Evolutionary conservation across 2,329 filamentous ascomycete species (phyloP), one percentile per base, ranked within the genome.

Genomic region (Aspergillus hiratsukae): DNA sequence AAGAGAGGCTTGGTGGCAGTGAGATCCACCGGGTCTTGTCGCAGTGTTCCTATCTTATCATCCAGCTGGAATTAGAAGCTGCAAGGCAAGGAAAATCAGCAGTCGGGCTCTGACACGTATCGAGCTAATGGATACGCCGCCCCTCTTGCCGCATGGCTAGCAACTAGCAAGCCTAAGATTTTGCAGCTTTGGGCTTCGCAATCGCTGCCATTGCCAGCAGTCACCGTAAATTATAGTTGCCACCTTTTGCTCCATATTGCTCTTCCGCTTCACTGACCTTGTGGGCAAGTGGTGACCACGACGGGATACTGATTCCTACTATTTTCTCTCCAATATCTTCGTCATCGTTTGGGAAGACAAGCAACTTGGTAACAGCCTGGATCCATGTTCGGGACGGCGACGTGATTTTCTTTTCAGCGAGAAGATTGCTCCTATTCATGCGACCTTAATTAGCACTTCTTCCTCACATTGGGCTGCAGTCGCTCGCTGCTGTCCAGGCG

Each of bases 101-200:
- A 63, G 63, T 67, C 64, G 64, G 65, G 61, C 63, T 62, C 58
- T 71, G 69, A 72, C 64, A 66, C 64, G 64, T 66, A 66, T 64
- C 57, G 48, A 58, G 43, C 60, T 64, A 64, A 46, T 46, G 23
- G 23, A 25, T 14, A 19, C 43, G 43, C 43, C 43, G 43, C 43
- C 43, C 43, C 43, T 45, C 43, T 21, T 23, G 43, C 43, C 43
- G 43, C 43, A 46, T 27, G 21, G 43, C 11, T 46, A 23, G 21
- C 43, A 25, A 23, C 6, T 23, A 23, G 8, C 11, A 14, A 27
- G 43, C 43, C 31, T 37, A 37, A n/a, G 31, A 37, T 37, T 37
- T 37, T 17, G 31, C 31, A 37, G 3, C 31, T 37, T 37, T 43
- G 40, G 21, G 21, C 40, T 43, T 43, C 9, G 40, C 4, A 43